Evolutionary conservation across 306 rosid species (phyloP), one percentile per base, ranked within the genome.

Genomic region (Lathyrus aphaca): DNA sequence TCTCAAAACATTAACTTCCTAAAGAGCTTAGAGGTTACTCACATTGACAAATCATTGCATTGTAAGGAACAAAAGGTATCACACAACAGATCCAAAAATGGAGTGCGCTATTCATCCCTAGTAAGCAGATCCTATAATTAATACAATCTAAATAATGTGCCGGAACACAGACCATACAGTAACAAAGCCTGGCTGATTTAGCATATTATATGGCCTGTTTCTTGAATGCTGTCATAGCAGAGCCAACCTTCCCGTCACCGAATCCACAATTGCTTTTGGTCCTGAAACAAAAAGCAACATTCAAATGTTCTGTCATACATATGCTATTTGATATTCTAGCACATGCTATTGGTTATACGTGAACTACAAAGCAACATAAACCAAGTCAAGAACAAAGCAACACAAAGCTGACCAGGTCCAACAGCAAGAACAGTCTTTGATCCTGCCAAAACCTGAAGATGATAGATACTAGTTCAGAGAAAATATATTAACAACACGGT

Each of bases 351-450:
- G 63, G 59, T 19, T 19, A 51, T 51, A 53, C 32, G 21, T 21
- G 21, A 19, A 53, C 35, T 6, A 42, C 69, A 72, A 69, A 76
- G 68, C 63, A 67, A 63, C 18, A 68, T 42, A 15, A 78, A 29
- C 35, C 54, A 60, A 57, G 13, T 51, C 35, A 62, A 57, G 65
- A 25, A n/a, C 69, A 74, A 69, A 64, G 49, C n/a, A 68, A 23
- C 13, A 44, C 37, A 16, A 61, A 80, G 77, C 64, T 57, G 71
- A 93, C 98, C 98, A 10, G 98, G 96, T 74, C 98, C 98, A 76
- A 93, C 71, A 67, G 97, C 96, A 75, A 93, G 96, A 83, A 93
- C 94, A 6, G 97, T 93, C 80, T 85, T 93, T 39, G 94, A 90
- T 21, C 98, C 97, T 19, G 92, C 81, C 50, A 29, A 40, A 82